Percentiles rank a stretch among this genome's conserved stretches.
Conservation (phyloP, 1,284 basidiomycete genomes). For the Dichomitus squalens region DNA sequence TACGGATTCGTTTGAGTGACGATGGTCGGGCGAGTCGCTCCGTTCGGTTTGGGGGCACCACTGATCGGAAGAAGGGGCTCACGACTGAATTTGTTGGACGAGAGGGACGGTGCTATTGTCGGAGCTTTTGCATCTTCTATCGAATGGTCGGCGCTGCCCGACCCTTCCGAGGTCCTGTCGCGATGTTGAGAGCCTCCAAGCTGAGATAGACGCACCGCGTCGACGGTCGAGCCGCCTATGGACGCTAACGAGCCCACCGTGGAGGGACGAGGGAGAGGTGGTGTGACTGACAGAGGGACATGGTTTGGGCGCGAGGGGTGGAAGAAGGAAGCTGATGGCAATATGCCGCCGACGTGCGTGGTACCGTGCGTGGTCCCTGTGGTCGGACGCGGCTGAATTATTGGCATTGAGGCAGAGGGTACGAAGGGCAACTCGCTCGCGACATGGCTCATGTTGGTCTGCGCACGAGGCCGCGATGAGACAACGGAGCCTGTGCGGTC, state of each 20-base stretch:
- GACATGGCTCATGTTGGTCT: slow-evolving; percentile 16
- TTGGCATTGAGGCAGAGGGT: slow-evolving; percentile 28
- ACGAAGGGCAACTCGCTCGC: slow-evolving; percentile 24
- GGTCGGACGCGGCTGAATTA: slow-evolving; percentile 29
- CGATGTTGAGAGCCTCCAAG: slow-evolving; percentile 26
- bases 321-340: slow-evolving; percentile 76
- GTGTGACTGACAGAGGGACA: slow-evolving; percentile 33
- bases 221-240: slow-evolving; percentile 30
- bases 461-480: slow-evolving; percentile 27
- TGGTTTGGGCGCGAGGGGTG: slow-evolving; percentile 60
- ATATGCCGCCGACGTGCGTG: slow-evolving; percentile 72
- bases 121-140: slow-evolving; percentile 31
- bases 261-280: slow-evolving; percentile 37
- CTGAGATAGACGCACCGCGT: slow-evolving; percentile 32
- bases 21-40: slow-evolving; percentile 30
- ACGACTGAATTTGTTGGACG: slow-evolving; percentile 58
- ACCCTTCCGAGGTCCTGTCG: slow-evolving; percentile 35
- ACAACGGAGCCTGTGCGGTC: slow-evolving; percentile 29
- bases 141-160: slow-evolving; percentile 34
- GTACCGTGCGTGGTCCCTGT: slow-evolving; percentile 53
- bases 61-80: slow-evolving; percentile 65
- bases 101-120: slow-evolving; percentile 25
- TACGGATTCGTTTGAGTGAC: slow-evolving; percentile 31
- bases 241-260: slow-evolving; percentile 36
- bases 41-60: slow-evolving; percentile 20